Evolutionary conservation across 2,329 filamentous ascomycete genomes (phyloP), one percentile per base, ranked within the genome.

Genomic region (Xylariaceae sp.): DNA sequence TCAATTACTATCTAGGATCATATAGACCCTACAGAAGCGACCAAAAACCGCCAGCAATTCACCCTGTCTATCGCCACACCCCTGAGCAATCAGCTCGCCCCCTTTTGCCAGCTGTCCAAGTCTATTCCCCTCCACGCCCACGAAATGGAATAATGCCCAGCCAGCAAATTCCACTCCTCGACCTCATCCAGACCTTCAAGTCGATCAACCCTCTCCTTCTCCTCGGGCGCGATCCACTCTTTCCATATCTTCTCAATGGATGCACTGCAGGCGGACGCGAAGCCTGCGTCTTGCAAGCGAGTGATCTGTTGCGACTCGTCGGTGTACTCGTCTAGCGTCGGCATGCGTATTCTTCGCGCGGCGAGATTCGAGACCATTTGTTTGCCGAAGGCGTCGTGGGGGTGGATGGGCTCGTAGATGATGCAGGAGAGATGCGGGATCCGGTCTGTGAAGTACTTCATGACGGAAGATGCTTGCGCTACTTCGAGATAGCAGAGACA

Each of bases 361-460:
- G 88, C 88, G 0, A 99, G 83, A 69, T 99, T 99, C 1, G 88
- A 85, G 0, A 93, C 85, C 94, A 99, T 99, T 64, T 92, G 92
- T 65, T 84, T 84, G 2, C 94, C 94, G 68, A 99, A 99, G 3
- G 92, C 77, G 71, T 97, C 92, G 63, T 89, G 77, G 0, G 92
- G 90, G 2, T 85, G 82, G 60, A 96, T 88, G 0, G 94, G 93
- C 71, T 99, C 94, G 77, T 99, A 99, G 30, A 97, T 74, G 45
- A 96, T 76, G 2, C 95, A 75, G 73, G 82, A 67, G 64, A 86
- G 57, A 72, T 76, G 63, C 53, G 71, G 65, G 44, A 84, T 81
- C 17, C 73, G 75, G 2, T 77, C 73, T 13, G 81, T 78, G 67
- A 93, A 91, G n/a, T n/a, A n/a, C n/a, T n/a, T n/a, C n/a, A n/a